phyloP scores from a whole-genome alignment of 768 basidiomycete genomes.

The Xerocomus potaroensis region DNA sequence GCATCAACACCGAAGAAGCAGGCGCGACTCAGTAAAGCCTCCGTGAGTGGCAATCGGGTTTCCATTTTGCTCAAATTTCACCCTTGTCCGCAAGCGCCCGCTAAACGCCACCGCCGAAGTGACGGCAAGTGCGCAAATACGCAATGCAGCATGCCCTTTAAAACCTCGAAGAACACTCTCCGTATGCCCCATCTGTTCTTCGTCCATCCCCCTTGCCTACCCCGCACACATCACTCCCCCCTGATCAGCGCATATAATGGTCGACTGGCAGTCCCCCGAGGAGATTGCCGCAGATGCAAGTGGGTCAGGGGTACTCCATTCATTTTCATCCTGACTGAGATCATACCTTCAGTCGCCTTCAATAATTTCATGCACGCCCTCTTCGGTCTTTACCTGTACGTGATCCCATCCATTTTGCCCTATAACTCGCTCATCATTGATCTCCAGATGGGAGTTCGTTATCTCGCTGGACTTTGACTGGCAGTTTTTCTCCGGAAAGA shows the following conservation, averaged over 20 bases:
- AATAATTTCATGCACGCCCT: conserved; percentile 57
- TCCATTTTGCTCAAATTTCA: conserved; percentile 1
- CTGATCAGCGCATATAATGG: conserved; percentile 36
- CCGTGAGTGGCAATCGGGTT: conserved; percentile 7
- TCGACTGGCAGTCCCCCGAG: conserved; percentile 49
- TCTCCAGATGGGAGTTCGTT: conserved; percentile 60
- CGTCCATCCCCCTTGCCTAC: neutral
- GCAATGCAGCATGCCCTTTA: conserved; percentile 7
- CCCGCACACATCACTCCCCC: too few relatives aligned
- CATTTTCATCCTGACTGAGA: conserved; percentile 6
- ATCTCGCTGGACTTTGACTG: conserved; percentile 62
- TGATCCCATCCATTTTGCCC: conserved; percentile 1
- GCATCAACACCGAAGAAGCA: neutral
- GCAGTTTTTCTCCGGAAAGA: conserved; percentile 53
- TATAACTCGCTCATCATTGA: conserved; percentile 1
- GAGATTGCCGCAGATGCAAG: conserved; percentile 48
- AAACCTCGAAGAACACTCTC: conserved; percentile 5
- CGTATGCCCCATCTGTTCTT: too few relatives aligned
- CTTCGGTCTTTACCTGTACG: conserved; percentile 57
- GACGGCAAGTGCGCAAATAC: conserved; percentile 1
- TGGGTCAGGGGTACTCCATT: conserved; percentile 20
- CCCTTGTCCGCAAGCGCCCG: conserved; percentile 11
- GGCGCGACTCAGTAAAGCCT: conserved; percentile 2
- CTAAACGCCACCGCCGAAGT: conserved; percentile 20
- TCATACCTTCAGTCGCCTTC: conserved; percentile 27